A percentile compares a stretch with the other conserved stretches of the same genome.
These are phyloP conservation scores for Neofusicoccum laricinum DNA, from an alignment of 2,329 filamentous ascomycete genomes.

Conservation along the genomic window DNA sequence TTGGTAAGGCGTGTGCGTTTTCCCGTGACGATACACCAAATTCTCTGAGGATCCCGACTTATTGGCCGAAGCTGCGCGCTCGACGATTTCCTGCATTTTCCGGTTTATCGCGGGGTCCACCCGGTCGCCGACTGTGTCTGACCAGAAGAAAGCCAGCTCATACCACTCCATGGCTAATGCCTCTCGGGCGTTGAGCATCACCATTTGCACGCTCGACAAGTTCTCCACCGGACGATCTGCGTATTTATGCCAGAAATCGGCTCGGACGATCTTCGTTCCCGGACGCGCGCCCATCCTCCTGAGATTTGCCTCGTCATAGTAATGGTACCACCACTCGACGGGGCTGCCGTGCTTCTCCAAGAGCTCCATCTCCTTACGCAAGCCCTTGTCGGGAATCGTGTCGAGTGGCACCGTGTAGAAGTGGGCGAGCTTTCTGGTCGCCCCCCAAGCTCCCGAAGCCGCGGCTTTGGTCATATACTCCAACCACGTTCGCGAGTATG, in stretches of 20 bases:
- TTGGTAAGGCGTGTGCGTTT: too few relatives aligned
- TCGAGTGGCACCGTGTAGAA: slow-evolving; percentile 33
- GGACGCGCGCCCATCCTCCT: background rate
- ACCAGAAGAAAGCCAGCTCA: slow-evolving; percentile 20
- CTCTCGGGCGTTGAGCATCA: slow-evolving; percentile 3
- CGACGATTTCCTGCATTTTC: background rate
- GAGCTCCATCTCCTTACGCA: background rate
- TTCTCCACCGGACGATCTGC: too few relatives aligned
- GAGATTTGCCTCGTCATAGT: background rate
- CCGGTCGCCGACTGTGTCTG: background rate
- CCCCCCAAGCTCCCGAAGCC: slow-evolving; percentile 37
- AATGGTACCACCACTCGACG: background rate
- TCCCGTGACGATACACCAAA: too few relatives aligned
- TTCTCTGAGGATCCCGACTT: too few relatives aligned
- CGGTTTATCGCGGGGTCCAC: background rate
- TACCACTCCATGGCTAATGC: slow-evolving; percentile 32
- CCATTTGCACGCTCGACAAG: background rate
- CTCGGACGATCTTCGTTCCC: background rate
- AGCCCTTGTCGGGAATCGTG: background rate
- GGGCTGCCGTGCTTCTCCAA: background rate
- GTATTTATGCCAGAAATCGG: background rate
- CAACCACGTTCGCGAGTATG: slow-evolving; percentile 37
- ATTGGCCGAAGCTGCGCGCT: background rate
- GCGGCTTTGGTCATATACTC: slow-evolving; percentile 46
- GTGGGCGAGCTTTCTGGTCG: slow-evolving; percentile 30